A percentile compares a stretch with the other conserved stretches of the same genome.
Conservation (phyloP, 225 moss, liverwort and hornwort species). For the Ulota crispa region DNA sequence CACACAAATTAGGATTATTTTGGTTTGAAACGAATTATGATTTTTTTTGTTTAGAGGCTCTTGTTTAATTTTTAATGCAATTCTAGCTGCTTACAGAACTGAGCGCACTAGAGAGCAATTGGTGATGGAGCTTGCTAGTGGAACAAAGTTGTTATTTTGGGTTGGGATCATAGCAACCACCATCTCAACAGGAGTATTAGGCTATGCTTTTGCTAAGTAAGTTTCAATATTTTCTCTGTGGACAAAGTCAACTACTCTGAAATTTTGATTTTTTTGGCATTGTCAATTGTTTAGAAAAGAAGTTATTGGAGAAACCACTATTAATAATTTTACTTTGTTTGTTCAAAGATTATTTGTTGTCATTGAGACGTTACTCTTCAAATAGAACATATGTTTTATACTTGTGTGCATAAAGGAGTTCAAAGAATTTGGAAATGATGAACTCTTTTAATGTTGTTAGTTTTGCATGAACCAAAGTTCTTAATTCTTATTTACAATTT, state of each 20-base stretch:
- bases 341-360: neutral
- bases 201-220: slow-evolving; percentile 65
- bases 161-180: slow-evolving; percentile 60
- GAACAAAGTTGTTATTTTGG: slow-evolving; percentile 70
- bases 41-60: too few species aligned
- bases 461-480: neutral
- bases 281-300: neutral
- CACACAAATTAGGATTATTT: too few species aligned
- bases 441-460: accelerated
- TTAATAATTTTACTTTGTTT: neutral
- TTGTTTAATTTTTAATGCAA: too few species aligned
- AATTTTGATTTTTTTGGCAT: neutral
- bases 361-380: accelerated
- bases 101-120: slow-evolving; percentile 55
- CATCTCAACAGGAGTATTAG: slow-evolving; percentile 51
- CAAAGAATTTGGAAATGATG: neutral
- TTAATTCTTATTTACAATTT: neutral
- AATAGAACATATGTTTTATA: neutral
- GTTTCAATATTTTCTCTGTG: neutral
- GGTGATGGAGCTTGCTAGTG: slow-evolving; percentile 51
- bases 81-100: slow-evolving; percentile 19
- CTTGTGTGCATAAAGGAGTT: neutral
- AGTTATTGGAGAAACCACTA: neutral
- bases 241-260: accelerated
- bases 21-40: too few species aligned